Conservation (phyloP, 225 moss, liverwort and hornwort species). For the Marchantia polymorpha region DNA sequence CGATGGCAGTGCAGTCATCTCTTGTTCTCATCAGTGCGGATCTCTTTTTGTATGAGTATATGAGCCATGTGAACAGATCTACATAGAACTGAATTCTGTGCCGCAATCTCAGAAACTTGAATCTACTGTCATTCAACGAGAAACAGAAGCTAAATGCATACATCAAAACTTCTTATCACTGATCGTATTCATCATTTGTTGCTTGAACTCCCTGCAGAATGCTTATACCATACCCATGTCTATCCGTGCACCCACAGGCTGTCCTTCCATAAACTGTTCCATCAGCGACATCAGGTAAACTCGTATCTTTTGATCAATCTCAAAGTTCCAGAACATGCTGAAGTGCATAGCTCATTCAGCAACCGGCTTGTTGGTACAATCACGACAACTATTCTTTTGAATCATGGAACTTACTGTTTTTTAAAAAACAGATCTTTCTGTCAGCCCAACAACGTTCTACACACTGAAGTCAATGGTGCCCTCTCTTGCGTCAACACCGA, state of each 20-base stretch:
- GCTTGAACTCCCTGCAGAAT: background rate
- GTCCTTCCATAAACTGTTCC: background rate
- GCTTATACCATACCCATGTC: background rate
- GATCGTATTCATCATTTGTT: no score
- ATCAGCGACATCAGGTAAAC: slow-evolving; percentile 2
- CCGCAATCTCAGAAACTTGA: no score
- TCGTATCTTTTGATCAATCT: no score
- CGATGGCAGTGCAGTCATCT: no score
- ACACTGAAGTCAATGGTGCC: slow-evolving; percentile 6
- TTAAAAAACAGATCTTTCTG: slow-evolving; percentile 21
- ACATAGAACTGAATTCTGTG: no score
- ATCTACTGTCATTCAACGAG: no score
- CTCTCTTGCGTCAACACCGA: slow-evolving; percentile 38
- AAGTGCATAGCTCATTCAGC: background rate
- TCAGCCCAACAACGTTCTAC: slow-evolving; percentile 22
- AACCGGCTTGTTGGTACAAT: background rate
- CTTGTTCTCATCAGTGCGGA: no score
- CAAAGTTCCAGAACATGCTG: background rate
- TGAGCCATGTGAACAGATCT: no score
- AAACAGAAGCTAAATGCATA: no score
- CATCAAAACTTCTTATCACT: no score
- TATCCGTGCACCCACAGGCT: background rate
- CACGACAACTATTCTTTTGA: no score
- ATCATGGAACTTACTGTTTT: background rate
- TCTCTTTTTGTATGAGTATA: no score